Base-by-base conservation (phyloP, 345 rosid species). In the Populus tremula region DNA sequence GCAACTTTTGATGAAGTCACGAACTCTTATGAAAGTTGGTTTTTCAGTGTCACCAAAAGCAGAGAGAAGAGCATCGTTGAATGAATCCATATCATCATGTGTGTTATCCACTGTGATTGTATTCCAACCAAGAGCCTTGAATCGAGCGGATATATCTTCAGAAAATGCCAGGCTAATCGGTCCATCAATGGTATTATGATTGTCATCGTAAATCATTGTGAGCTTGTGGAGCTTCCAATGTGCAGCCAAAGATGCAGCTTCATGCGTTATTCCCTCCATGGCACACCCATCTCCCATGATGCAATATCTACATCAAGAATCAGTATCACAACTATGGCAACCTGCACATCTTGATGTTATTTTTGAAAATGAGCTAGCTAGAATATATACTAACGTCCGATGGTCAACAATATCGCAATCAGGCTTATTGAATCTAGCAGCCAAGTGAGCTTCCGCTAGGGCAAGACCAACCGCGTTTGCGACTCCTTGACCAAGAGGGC, bases 241-340 rank as follows among this genome's bases (percentile, higher is more conserved):
- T 29, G 72, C 85, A 72, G 87, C 89, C 76, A 86, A 78, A 53
- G 89, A 82, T 0, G 77, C 82, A 69, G 87, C 89, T 78, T 86
- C 89, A 50, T 86, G 38, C 33, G 89, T n/a, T 29, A 82, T 80
- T 74, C 89, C 85, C 75, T 86, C 89, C 89, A 86, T 86, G 56
- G 81, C 82, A 49, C 87, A 86, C n/a, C 87, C 89, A 77, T 84
- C 89, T 18, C 89, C 84, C 83, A 86, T 76, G 47, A 84, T 70
- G 10, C 82, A 77, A 67, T 80, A 86, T 54, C 85, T 84, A 25
- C 21, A n/a, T 4, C 36, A 18, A 33, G 21, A 72, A 70, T 70
- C 20, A 43, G 25, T 23, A 29, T 39, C 5, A 18, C 8, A 39
- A 70, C 21, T 69, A 61, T 8, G 25, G 9, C 38, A n/a, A 1